Conservation (phyloP, 305 asterid genomes). For the Fraxinus baroniana region DNA sequence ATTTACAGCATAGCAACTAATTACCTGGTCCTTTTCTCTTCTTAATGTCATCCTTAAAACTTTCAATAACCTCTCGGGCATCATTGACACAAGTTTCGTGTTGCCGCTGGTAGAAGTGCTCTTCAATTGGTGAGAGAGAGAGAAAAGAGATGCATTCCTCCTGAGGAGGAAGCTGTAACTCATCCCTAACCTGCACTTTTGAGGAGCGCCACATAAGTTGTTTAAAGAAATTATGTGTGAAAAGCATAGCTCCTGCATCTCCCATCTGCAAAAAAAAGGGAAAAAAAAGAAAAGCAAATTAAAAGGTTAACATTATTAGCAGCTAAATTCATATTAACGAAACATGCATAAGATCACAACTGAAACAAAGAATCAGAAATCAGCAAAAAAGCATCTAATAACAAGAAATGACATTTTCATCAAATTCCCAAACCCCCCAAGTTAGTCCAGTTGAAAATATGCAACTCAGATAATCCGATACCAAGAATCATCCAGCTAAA, state of each 20-base stretch:
- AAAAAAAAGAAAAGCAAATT: neutral
- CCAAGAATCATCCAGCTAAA: neutral
- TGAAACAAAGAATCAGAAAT: constrained; percentile 12
- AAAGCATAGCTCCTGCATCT: constrained; percentile 74
- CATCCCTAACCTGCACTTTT: constrained; percentile 77
- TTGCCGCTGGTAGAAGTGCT: constrained; percentile 92
- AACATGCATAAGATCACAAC: constrained; percentile 11
- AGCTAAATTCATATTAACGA: neutral
- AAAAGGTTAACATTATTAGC: constrained; percentile 11
- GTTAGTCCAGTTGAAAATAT: neutral
- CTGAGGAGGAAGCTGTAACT: constrained; percentile 84
- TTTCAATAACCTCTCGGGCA: constrained; percentile 83
- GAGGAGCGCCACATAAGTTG: constrained; percentile 96
- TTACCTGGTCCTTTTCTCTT: constrained; percentile 55
- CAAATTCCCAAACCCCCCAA: neutral
- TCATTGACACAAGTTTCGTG: constrained; percentile 87
- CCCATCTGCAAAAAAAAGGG: constrained; percentile 60
- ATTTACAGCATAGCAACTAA: constrained; percentile 1
- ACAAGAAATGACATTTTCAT: neutral
- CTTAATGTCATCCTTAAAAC: constrained; percentile 51
- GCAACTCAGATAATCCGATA: neutral
- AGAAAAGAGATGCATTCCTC: constrained; percentile 92
- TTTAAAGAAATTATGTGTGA: constrained; percentile 67
- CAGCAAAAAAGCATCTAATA: constrained; percentile 16
- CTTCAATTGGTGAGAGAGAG: constrained; percentile 80